Evolutionary conservation across 2,329 filamentous ascomycete species (phyloP), one percentile per base, ranked within the genome.

Genomic region (Zopfia rhizophila): DNA sequence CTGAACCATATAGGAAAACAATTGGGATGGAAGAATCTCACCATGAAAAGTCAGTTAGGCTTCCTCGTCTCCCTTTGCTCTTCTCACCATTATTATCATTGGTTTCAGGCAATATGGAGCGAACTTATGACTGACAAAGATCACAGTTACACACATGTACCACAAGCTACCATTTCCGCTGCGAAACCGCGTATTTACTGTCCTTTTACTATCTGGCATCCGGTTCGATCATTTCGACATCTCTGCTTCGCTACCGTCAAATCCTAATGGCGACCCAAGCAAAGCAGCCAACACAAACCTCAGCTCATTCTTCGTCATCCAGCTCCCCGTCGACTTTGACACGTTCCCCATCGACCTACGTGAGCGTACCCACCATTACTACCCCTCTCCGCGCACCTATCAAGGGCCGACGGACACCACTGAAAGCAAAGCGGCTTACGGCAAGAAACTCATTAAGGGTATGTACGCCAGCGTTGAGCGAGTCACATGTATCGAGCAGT

Each of bases 401-500:
- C 31, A 48, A 49, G 38, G 45, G 12, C 27, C 33, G 14, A 14
- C 41, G 38, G 44, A 30, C 60, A 53, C 48, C 57, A 49, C 72
- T 68, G 32, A 51, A 65, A 66, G 10, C 68, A n/a, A n/a, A n/a
- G n/a, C n/a, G n/a, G n/a, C n/a, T n/a, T n/a, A 70, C 17, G 76
- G 78, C 14, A 77, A 77, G 50, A 75, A 70, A 21, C 69, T 82
- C 3, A 79, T 85, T 6, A 68, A 80, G 21, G 88, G 82, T 3
- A 74, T 76, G 7, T 91, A 90, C 59, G 82, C 78, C 19, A 86
- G 83, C 53, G 76, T 91, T 1, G 88, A 91, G 73, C 73, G 82
- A 32, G 72, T 88, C 23, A 72, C 78, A 44, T n/a, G n/a, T n/a
- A n/a, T n/a, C n/a, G 12, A n/a, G n/a, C n/a, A n/a, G n/a, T n/a